Percentiles rank a stretch among this genome's conserved stretches.
phyloP scores from a whole-genome alignment of 768 basidiomycete species.

The Tulasnella sp. region DNA sequence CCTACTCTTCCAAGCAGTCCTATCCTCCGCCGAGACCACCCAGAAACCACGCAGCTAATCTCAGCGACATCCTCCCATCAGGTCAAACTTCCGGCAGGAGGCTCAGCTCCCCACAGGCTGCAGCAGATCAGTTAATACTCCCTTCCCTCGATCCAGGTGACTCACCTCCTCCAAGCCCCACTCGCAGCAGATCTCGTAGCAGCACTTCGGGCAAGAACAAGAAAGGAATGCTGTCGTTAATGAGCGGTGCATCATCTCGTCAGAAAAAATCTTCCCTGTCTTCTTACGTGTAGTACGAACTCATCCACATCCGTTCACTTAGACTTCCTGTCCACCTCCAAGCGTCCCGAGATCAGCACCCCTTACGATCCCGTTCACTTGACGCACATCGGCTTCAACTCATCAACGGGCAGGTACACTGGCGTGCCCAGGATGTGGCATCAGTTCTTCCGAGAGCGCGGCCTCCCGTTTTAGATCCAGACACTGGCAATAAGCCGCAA shows the following conservation, averaged over 20 bases:
- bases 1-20: neutral
- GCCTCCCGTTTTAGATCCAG: slow-evolving; percentile 89
- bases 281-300: no score
- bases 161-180: neutral
- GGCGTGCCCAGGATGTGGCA: slow-evolving; percentile 99
- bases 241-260: slow-evolving; percentile 29
- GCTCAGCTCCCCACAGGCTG: neutral
- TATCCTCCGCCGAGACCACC: slow-evolving; percentile 72
- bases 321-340: slow-evolving; percentile 71
- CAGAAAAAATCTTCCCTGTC: neutral
- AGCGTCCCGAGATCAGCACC: slow-evolving; percentile 89
- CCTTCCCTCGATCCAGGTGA: slow-evolving; percentile 22
- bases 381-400: slow-evolving; percentile 99
- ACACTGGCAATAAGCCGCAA: slow-evolving; percentile 97
- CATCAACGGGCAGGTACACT: slow-evolving; percentile 96
- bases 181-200: slow-evolving; percentile 2
- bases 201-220: slow-evolving; percentile 23
- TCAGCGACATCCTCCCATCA: slow-evolving; percentile 40
- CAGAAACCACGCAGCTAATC: slow-evolving; percentile 76
- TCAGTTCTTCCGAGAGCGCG: slow-evolving; percentile 86
- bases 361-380: slow-evolving; percentile 99
- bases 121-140: neutral
- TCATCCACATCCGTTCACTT: neutral
- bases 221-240: slow-evolving; percentile 28
- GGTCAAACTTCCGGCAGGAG: slow-evolving; percentile 13